Evolutionary conservation across 192 early-diverging fungal genomes (phyloP), one percentile per base, ranked within the genome.

Genomic region (Dispira parvispora): DNA sequence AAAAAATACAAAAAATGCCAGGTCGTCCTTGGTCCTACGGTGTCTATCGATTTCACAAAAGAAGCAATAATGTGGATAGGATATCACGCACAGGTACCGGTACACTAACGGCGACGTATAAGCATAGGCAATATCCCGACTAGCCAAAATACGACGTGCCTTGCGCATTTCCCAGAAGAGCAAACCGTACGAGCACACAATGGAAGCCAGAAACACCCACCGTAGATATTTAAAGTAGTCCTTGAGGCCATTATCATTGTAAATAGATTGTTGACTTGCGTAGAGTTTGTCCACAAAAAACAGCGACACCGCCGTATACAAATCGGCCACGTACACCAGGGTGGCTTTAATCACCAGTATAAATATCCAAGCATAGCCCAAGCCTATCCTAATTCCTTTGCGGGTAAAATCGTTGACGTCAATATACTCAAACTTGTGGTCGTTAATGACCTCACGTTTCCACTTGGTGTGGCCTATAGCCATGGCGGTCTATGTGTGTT

Each of bases 391-490:
- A 53, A 69, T 76, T 12, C 66, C 73, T 8, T 67, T 65, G 53
- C 76, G 68, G 12, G 71, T 32, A 75, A 87, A 90, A 62, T 89
- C 85, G 12, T 89, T 81, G 43, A 89, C 75, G 62, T 92, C 85
- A 55, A 92, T 76, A 71, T 82, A 88, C 74, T 90, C 89, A 67
- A 92, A 92, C 69, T 89, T 89, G 76, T 92, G 87, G 76, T 89
- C 90, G 64, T 75, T 64, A 23, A 88, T 80, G 56, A 81, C 72
- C 67, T 88, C 85, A 57, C 86, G 74, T 73, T 88, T 87, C 88
- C 89, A 88, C 43, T 83, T 79, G 58, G 58, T 43, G 14, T 32
- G 6, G 11, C 44, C 42, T 12, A 43, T 44, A 44, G 43, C 23
- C 58, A 61, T 61, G 58, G 58, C 25, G 58, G 55, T 8, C 8